Base-by-base conservation (phyloP, 139 green algal species). In the Penium margaritaceum region DNA sequence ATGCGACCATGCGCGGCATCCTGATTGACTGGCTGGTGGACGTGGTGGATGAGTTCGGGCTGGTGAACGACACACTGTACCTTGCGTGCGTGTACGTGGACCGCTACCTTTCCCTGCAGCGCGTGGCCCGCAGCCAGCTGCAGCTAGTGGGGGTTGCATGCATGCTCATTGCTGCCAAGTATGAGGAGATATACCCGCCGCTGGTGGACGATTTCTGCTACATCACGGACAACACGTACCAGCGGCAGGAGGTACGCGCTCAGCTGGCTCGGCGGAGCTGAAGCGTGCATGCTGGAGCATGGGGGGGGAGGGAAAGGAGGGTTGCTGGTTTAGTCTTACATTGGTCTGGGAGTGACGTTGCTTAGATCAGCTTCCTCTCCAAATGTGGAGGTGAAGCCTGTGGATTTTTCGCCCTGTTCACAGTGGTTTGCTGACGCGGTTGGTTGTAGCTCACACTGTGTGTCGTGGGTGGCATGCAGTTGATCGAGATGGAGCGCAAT, bases 11-110 rank as follows among this genome's bases (percentile, higher is more conserved):
- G 93, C 88, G 93, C 30, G 78, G 79, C 46, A 97, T 98, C 72
- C 78, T 98, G 21, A 87, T 97, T 2, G 93, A 98, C 82, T 98
- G 93, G 93, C 84, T 97, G 39, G 90, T 97, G 19, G 93, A 98
- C 84, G 72, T 80, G 15, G 86, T 84, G 15, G 84, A 92, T 75
- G 93, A 98, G 86, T 97, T 96, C 84, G 88, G 90, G 39, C 88
- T 97, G 60, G 85, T 87, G 30, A 83, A 84, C 2, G 93, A 98
- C 77, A 98, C 91, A 0, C 85, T 98, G 19, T 95, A 91, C 78
- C 85, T 96, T 32, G 83, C 86, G 0, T 82, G 95, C 24, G 86
- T 84, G 65, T 96, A 91, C 78, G 84, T 97, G 17, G 93, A 98
- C 78, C 83, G 91, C 37, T 95, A 89, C 79, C 86, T 98, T 7